phyloP scores from a whole-genome alignment of 2,329 filamentous ascomycete species.

The Rhynchosporium agropyri region DNA sequence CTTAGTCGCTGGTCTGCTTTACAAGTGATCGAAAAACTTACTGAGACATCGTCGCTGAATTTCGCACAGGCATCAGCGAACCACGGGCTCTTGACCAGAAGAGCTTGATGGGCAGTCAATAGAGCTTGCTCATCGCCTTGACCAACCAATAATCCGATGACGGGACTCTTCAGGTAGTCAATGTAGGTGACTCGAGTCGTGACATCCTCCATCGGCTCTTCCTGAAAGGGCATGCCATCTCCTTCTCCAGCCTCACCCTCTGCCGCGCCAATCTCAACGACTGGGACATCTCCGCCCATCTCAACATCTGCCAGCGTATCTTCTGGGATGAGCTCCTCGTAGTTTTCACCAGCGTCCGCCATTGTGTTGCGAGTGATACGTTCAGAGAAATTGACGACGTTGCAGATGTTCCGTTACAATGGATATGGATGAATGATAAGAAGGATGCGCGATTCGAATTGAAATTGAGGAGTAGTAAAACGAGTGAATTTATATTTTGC shows the following conservation, averaged over 20 bases:
- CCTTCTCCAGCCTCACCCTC: constrained; percentile 19
- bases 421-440: neutral
- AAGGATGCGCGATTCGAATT: neutral
- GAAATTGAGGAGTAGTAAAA: neutral
- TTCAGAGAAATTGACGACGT: neutral
- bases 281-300: constrained; percentile 35
- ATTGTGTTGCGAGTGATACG: constrained; percentile 23
- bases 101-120: constrained; percentile 77
- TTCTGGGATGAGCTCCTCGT: constrained; percentile 24
- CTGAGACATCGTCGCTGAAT: constrained; percentile 63
- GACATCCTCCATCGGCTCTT: constrained; percentile 32
- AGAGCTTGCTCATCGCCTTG: constrained; percentile 60
- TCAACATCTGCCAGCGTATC: constrained; percentile 35
- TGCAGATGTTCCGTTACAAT: neutral
- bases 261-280: constrained; percentile 37
- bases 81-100: constrained; percentile 74
- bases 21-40: constrained; percentile 45
- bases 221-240: constrained; percentile 32
- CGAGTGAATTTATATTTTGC: constrained; percentile 11
- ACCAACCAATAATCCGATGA: constrained; percentile 70
- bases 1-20: neutral
- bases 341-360: constrained; percentile 30
- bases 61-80: constrained; percentile 65
- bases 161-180: constrained; percentile 67
- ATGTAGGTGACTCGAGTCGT: constrained; percentile 47